phyloP scores from a whole-genome alignment of 1,139 yeast species.

The Debaryomycetaceae sp. region DNA sequence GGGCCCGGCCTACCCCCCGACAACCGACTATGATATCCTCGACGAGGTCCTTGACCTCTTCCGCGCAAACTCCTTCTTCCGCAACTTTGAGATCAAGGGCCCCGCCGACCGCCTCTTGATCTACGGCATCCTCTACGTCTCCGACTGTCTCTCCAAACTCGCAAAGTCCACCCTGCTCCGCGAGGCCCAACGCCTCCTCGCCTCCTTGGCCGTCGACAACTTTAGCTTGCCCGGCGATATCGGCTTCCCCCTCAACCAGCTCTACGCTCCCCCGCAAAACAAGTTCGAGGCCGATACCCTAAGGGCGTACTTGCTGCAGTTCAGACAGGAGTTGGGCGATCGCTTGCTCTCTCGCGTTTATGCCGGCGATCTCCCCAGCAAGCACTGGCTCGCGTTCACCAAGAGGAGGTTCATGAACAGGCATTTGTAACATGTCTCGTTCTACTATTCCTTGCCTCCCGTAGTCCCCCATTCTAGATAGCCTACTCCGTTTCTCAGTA shows the following conservation, averaged over 20 bases:
- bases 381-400: constrained; percentile 93
- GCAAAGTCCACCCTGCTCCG: constrained; percentile 29
- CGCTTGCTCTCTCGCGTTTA: constrained; percentile 71
- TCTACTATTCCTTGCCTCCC: too few species aligned
- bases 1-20: constrained; percentile 86
- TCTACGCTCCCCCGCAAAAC: constrained; percentile 69
- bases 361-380: constrained; percentile 53
- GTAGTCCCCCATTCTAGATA: too few species aligned
- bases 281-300: constrained; percentile 69
- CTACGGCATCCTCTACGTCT: constrained; percentile 85
- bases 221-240: constrained; percentile 93
- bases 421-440: constrained; percentile 24
- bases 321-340: constrained; percentile 86
- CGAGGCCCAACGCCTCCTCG: constrained; percentile 68
- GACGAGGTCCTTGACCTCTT: constrained; percentile 88
- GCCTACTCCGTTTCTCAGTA: too few species aligned
- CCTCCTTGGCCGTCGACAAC: constrained; percentile 77
- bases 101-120: constrained; percentile 91
- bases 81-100: constrained; percentile 93
- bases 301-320: constrained; percentile 74
- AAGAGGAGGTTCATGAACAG: constrained; percentile 94
- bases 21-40: constrained; percentile 76
- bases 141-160: constrained; percentile 70
- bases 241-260: constrained; percentile 81
- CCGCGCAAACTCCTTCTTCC: constrained; percentile 92